phyloP scores from a whole-genome alignment of 768 basidiomycete species.

The Rickenella mellea region DNA sequence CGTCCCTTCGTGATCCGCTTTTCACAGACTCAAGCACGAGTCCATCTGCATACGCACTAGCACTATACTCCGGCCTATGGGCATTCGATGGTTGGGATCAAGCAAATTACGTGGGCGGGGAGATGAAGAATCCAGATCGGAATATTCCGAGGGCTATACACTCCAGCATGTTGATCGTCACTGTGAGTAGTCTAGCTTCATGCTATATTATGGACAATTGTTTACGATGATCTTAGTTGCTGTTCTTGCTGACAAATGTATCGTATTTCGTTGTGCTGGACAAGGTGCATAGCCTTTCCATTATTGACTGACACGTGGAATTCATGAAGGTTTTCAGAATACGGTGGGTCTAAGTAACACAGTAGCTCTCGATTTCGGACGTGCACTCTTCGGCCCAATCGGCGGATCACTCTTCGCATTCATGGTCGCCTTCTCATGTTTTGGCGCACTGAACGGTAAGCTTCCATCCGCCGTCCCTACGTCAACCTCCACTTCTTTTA shows the following conservation, averaged over 20 bases:
- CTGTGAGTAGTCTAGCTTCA: slow-evolving; percentile 31
- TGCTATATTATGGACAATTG: slow-evolving; percentile 4
- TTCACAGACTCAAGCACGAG: slow-evolving; percentile 69
- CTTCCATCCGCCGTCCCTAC: neutral
- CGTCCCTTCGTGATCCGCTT: slow-evolving; percentile 54
- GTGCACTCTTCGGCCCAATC: slow-evolving; percentile 73
- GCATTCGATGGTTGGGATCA: slow-evolving; percentile 97
- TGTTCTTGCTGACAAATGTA: slow-evolving; percentile 78
- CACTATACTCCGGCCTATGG: slow-evolving; percentile 91
- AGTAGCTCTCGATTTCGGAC: slow-evolving; percentile 87
- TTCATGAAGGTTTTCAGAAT: slow-evolving; percentile 21
- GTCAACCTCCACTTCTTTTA: neutral
- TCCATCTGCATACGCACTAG: slow-evolving; percentile 84
- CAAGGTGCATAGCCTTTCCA: slow-evolving; percentile 34
- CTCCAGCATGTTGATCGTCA: slow-evolving; percentile 78
- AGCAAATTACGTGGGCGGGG: slow-evolving; percentile 84
- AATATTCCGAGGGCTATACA: slow-evolving; percentile 89
- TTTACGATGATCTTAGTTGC: slow-evolving; percentile 29
- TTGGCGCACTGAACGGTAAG: slow-evolving; percentile 85
- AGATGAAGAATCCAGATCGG: slow-evolving; percentile 71
- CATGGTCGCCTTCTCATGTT: slow-evolving; percentile 90
- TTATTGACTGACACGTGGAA: slow-evolving; percentile 1
- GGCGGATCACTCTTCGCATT: slow-evolving; percentile 83
- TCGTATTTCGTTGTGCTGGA: slow-evolving; percentile 93
- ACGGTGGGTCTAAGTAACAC: slow-evolving; percentile 76